Evolutionary conservation across 2,329 filamentous ascomycete genomes (phyloP), one percentile per base, ranked within the genome.

Genomic region (Neofusicoccum sp.): DNA sequence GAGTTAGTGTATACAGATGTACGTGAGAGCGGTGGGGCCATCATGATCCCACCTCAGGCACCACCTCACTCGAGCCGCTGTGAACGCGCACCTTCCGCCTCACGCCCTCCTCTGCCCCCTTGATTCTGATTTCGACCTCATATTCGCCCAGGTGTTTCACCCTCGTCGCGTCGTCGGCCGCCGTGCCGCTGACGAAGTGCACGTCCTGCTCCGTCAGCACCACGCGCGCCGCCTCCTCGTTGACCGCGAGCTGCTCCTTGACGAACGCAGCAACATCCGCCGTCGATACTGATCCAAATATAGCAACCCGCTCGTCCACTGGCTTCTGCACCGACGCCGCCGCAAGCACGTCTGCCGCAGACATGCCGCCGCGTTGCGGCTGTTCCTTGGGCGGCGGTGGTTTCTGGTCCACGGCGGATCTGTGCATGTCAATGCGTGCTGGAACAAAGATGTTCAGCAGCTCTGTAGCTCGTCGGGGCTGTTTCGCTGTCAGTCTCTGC

Each of bases 271-370:
- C 78, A 61, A 87, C 76, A 69, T 87, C 84, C 29, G 76, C 71
- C 6, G 79, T 80, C n/a, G 82, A 81, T 3, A 87, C 83, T 3
- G 82, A 84, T 31, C 84, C 84, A 66, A 84, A 82, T 54, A 83
- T 85, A 14, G 76, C 74, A 22, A 73, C 71, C 28, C 64, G 61
- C 3, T 61, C 56, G 48, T 71, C 41, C 14, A 28, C 44, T 9
- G 31, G 31, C 43, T 59, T 14, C 16, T 64, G 56, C 71, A 71
- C 71, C 9, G 73, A 71, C 14, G 72, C 73, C 33, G 74, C 73
- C n/a, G 73, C 72, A 47, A 76, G 66, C 45, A 76, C 70, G 66
- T 76, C 71, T 36, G 74, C 71, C 47, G 74, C 73, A 39, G 58
- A 61, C 29, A 48, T 39, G 16, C 44, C 56, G 8, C 56, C 31